Conservation (phyloP, 164 flowering plant genomes). For the Akebia trifoliata region DNA sequence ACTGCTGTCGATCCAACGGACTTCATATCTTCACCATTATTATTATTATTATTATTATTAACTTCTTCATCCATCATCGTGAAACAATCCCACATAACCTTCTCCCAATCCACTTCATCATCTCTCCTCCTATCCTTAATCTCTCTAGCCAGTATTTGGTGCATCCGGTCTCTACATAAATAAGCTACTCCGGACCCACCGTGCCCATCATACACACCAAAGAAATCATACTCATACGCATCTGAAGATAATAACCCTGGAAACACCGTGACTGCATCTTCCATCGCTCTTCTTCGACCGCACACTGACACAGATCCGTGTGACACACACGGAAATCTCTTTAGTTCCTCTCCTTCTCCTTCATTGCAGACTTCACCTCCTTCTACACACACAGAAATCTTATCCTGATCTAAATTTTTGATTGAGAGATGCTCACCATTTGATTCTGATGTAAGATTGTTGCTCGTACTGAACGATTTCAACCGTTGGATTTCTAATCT, state of each 20-base stretch:
- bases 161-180: slow-evolving; percentile 52
- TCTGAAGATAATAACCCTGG: slow-evolving; percentile 22
- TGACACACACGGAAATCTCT: slow-evolving; percentile 2
- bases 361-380: not conserved
- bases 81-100: slow-evolving; percentile 48
- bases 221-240: slow-evolving; percentile 45
- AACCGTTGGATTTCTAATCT: slow-evolving; percentile 27
- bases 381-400: not conserved
- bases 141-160: slow-evolving; percentile 37
- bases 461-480: slow-evolving; percentile 7
- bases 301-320: slow-evolving; percentile 55
- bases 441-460: not conserved
- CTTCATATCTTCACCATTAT: slow-evolving; percentile 22
- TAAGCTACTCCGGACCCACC: slow-evolving; percentile 69
- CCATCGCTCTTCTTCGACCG: slow-evolving; percentile 80
- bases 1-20: slow-evolving; percentile 76
- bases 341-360: not conserved
- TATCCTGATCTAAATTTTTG: not conserved
- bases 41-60: slow-evolving; percentile 10
- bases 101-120: slow-evolving; percentile 44
- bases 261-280: slow-evolving; percentile 60
- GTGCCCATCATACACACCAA: slow-evolving; percentile 81
- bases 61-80: slow-evolving; percentile 60
- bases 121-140: slow-evolving; percentile 7
- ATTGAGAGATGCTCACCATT: not conserved